A percentile compares a stretch with the other conserved stretches of the same genome.
Evolutionary conservation across 2,329 filamentous ascomycete genomes (phyloP).

Genomic region (Kalmusia sp.): DNA sequence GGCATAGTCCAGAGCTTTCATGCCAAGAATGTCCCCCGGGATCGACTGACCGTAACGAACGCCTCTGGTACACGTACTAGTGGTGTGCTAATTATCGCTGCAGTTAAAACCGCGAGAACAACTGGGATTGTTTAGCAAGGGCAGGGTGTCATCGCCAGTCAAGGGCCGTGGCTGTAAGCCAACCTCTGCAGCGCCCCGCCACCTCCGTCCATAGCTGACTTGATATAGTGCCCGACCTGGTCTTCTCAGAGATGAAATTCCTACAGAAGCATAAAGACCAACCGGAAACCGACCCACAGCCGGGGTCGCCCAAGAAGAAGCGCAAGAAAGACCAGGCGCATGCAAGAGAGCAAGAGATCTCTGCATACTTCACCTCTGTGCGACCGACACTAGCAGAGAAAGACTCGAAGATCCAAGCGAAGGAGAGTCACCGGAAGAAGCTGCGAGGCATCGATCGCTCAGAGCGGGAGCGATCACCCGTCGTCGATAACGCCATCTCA

Average conservation of each 20-base stretch:
- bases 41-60: conserved; percentile 55
- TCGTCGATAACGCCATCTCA: conserved; percentile 26
- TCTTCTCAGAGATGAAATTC: conserved; percentile 60
- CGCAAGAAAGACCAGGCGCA: conserved; percentile 39
- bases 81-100: conserved; percentile 32
- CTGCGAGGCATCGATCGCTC: conserved; percentile 12
- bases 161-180: conserved; percentile 52
- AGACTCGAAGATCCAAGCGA: conserved; percentile 27
- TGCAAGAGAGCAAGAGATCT: conserved; percentile 51
- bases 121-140: conserved; percentile 58
- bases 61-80: conserved; percentile 13
- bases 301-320: conserved; percentile 35
- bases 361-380: conserved; percentile 52
- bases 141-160: conserved; percentile 54
- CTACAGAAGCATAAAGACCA: conserved; percentile 47
- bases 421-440: conserved; percentile 7
- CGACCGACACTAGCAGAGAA: conserved; percentile 33
- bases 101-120: conserved; percentile 53
- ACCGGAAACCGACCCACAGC: conserved; percentile 29
- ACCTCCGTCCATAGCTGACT: conserved; percentile 25
- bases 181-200: conserved; percentile 14
- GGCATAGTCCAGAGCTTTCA: conserved; percentile 53
- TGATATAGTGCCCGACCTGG: conserved; percentile 56
- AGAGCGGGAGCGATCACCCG: conserved; percentile 17
- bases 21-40: conserved; percentile 52